A percentile compares a stretch with the other conserved stretches of the same genome.
These are phyloP conservation scores for Closterium sp. DNA, from an alignment of 139 green algal genomes.

Conservation along the genomic window DNA sequence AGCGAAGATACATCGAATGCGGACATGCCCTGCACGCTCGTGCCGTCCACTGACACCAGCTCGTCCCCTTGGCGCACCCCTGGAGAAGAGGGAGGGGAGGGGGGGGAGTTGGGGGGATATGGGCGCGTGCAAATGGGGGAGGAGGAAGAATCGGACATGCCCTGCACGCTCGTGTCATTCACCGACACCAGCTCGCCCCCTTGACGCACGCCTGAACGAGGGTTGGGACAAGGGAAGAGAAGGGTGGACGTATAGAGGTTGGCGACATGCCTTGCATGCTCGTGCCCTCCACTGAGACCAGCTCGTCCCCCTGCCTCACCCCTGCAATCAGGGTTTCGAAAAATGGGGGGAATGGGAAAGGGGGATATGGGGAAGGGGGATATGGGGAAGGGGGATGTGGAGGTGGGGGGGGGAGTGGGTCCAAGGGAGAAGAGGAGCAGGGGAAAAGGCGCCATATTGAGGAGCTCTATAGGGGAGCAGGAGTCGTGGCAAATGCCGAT, in stretches of 20 bases:
- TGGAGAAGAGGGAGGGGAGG: background rate
- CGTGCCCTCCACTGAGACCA: background rate
- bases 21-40: slow-evolving; percentile 49
- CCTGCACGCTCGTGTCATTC: slow-evolving; percentile 53
- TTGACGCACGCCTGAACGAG: too few relatives aligned
- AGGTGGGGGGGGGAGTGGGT: background rate
- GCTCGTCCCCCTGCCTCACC: too few relatives aligned
- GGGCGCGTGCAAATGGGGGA: too few relatives aligned
- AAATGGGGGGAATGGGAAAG: too few relatives aligned
- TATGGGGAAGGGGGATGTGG: background rate
- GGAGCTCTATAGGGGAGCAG: slow-evolving; percentile 1
- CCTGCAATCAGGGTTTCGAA: too few relatives aligned
- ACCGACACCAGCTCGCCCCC: slow-evolving; percentile 82
- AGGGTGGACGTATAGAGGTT: too few relatives aligned
- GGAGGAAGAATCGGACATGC: background rate
- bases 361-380: background rate
- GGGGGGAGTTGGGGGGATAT: background rate
- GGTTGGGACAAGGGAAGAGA: too few relatives aligned
- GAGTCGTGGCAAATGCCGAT: slow-evolving; percentile 1
- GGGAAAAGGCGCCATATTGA: background rate
- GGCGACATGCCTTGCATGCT: too few relatives aligned
- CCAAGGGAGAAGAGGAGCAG: background rate
- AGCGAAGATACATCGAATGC: slow-evolving; percentile 67
- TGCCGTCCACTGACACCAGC: slow-evolving; percentile 72
- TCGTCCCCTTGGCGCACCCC: slow-evolving; percentile 69